Evolutionary conservation across 768 basidiomycete species (phyloP).

Genomic region (Leucosporidium yakuticum): DNA sequence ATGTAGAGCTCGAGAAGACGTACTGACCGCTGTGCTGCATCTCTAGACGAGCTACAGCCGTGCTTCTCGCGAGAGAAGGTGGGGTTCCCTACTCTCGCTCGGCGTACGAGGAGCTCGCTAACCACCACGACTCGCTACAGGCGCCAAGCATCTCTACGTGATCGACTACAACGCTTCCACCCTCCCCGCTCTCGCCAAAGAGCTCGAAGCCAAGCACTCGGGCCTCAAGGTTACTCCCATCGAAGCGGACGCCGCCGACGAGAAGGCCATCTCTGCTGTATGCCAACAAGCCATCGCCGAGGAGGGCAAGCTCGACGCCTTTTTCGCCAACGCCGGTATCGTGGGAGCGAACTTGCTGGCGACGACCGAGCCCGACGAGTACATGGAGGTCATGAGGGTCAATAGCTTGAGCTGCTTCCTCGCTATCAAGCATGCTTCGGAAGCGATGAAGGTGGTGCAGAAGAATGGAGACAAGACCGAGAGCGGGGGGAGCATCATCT

Average conservation of each 20-base stretch:
- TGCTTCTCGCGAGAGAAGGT: constrained; percentile 78
- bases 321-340: constrained; percentile 72
- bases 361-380: constrained; percentile 58
- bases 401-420: constrained; percentile 79
- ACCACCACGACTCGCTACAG: constrained; percentile 44
- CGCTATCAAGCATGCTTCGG: constrained; percentile 77
- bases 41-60: constrained; percentile 36
- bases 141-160: constrained; percentile 69
- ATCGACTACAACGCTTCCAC: constrained; percentile 64
- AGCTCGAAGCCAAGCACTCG: constrained; percentile 62
- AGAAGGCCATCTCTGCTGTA: constrained; percentile 58
- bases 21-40: too few species aligned
- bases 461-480: constrained; percentile 61
- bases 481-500: constrained; percentile 73
- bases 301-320: constrained; percentile 81
- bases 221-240: constrained; percentile 62
- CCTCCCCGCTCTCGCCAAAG: constrained; percentile 63
- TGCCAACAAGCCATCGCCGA: constrained; percentile 70
- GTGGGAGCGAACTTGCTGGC: constrained; percentile 13
- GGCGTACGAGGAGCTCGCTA: constrained; percentile 20
- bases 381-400: constrained; percentile 69
- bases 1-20: not conserved
- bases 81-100: constrained; percentile 20
- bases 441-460: constrained; percentile 68
- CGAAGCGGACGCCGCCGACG: constrained; percentile 78